phyloP scores from a whole-genome alignment of 805 yeast genomes.

The Candida tammaniensis region DNA sequence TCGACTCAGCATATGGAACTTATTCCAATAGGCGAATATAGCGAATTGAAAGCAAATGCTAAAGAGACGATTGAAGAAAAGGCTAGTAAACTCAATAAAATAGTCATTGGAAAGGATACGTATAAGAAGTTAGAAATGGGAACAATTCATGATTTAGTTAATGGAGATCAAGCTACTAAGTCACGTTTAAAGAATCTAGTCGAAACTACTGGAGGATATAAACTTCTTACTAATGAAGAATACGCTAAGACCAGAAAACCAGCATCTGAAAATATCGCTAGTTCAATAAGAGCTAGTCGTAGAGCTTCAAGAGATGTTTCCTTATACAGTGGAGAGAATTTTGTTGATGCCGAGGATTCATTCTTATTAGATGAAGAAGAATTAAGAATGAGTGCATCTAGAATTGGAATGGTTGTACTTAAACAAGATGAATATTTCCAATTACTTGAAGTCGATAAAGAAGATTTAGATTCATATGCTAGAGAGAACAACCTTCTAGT shows the following conservation, averaged over 20 bases:
- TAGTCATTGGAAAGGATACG: slow-evolving; percentile 14
- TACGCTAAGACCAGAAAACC: slow-evolving; percentile 4
- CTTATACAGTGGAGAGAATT: slow-evolving; percentile 13
- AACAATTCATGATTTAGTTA: slow-evolving; percentile 1
- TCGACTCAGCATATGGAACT: slow-evolving; percentile 10
- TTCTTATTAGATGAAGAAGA: slow-evolving; percentile 27
- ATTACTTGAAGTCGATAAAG: slow-evolving; percentile 15
- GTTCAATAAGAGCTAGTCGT: slow-evolving; percentile 12
- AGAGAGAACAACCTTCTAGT: slow-evolving; percentile 17
- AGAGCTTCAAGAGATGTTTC: slow-evolving; percentile 14
- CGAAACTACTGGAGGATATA: slow-evolving; percentile 2
- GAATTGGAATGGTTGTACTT: slow-evolving; percentile 23
- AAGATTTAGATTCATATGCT: slow-evolving; percentile 20
- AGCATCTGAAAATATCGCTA: slow-evolving; percentile 9
- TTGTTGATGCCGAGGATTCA: slow-evolving; percentile 29
- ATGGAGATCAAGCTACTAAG: slow-evolving; percentile 2
- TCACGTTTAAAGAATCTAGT: slow-evolving; percentile 1
- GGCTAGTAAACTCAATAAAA: slow-evolving; percentile 15
- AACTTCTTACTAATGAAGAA: slow-evolving; percentile 6
- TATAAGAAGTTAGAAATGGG: slow-evolving; percentile 6
- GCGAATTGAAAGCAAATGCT: slow-evolving; percentile 7
- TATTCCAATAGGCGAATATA: slow-evolving; percentile 13
- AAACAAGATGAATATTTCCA: slow-evolving; percentile 18
- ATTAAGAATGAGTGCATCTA: slow-evolving; percentile 22
- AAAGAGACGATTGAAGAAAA: slow-evolving; percentile 16